Percentiles rank a stretch among this genome's conserved stretches.
Conservation (phyloP, 108 stramenopile genomes). For the Chaetoceros muelleri region DNA sequence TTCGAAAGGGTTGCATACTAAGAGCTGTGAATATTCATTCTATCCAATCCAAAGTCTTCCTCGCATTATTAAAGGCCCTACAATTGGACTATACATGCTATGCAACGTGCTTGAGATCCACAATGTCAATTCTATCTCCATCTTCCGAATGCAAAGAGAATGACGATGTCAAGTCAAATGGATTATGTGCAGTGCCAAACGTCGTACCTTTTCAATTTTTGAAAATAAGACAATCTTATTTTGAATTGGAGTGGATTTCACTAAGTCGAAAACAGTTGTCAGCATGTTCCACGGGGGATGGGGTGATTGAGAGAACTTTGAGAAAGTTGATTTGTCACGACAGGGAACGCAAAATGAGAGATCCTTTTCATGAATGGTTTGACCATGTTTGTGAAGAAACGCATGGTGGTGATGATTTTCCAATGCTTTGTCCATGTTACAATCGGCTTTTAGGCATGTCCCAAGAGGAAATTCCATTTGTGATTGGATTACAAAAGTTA, state of each 20-base stretch:
- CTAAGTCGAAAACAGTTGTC: constrained; percentile 13
- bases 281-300: too few relatives aligned
- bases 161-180: too few relatives aligned
- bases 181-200: too few relatives aligned
- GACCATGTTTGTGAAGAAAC: constrained; percentile 42
- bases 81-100: constrained; percentile 7
- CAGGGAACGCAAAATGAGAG: constrained; percentile 23
- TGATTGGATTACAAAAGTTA: constrained; percentile 1
- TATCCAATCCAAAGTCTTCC: constrained; percentile 2
- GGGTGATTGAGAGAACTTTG: too few relatives aligned
- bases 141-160: too few relatives aligned
- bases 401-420: constrained; percentile 19
- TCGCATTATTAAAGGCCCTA: neutral
- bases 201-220: constrained; percentile 15
- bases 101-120: constrained; percentile 65
- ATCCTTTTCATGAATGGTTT: constrained; percentile 78
- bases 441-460: constrained; percentile 1
- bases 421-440: neutral
- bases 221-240: constrained; percentile 9
- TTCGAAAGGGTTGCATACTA: constrained; percentile 42
- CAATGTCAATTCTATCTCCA: constrained; percentile 24
- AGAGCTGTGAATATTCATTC: constrained; percentile 60
- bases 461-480: neutral
- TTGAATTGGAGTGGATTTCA: constrained; percentile 14
- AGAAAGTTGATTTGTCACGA: constrained; percentile 3